Evolutionary conservation across 2,329 filamentous ascomycete species (phyloP), one percentile per base, ranked within the genome.

Genomic region (Aspergillus puulaauensis): DNA sequence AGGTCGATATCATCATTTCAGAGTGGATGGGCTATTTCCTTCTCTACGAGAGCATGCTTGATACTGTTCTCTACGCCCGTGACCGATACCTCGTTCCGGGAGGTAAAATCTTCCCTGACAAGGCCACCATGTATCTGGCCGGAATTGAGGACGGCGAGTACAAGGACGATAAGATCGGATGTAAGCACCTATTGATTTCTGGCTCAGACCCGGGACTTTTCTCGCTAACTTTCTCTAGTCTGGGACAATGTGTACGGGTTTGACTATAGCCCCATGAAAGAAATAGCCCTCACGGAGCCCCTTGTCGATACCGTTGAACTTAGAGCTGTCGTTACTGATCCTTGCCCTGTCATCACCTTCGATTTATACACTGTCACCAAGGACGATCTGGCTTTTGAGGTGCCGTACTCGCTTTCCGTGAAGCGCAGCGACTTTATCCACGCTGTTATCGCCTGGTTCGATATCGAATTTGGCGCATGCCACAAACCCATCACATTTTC

Each of bases 21-120:
- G 95, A 99, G 82, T 99, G 95, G 95, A 99, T 99, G 95, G 95
- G 95, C 35, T 99, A 99, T 82, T 98, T 98, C 82, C 82, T 99
- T 53, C 87, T 99, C 61, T 99, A 99, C 79, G 95, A 99, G 86
- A 90, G 86, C 85, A 99, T 99, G 95, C 79, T 99, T 72, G 95
- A 99, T 80, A 99, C 95, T 33, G 95, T 99, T 51, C 85, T 99
- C 59, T 98, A 97, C 74, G 95, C 95, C 24, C 88, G 95, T 68
- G 95, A 99, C 83, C 89, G 84, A 75, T 99, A 96, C 78, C 87
- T 99, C 60, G 82, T 81, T 63, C 88, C 90, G 74, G 90, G 90
- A 66, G 93, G 93, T 63, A 82, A 97, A 69, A 98, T 99, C 79
- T 98, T 98, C 85, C 95, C 95, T 19, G 95, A 99, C 80, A 98